Base-by-base conservation (phyloP, 441 rosid species). In the Populus hybrid region DNA sequence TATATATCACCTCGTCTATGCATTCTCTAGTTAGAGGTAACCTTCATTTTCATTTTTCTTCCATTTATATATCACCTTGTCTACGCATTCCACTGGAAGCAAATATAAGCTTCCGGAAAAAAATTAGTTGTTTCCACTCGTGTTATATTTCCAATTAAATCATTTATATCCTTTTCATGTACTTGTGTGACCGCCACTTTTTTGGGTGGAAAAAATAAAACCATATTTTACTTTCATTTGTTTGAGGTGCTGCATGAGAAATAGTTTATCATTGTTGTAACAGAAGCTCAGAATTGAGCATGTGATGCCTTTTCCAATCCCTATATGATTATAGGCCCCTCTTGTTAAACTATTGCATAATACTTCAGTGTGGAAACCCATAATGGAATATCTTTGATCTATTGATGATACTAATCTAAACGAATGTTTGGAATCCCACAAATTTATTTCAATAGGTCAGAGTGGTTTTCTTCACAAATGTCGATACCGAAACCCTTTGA, bases 11-110 rank as follows among this genome's bases (percentile, higher is more conserved):
- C 6, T 69, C 24, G 30, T 34, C 16, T n/a, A n/a, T 28, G n/a
- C n/a, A n/a, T 76, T 80, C 88, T 79, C 76, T 95, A 65, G 75
- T 92, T 79, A 85, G 76, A 88, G 97, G 98, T 95, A 87, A 23
- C 70, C 12, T 73, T 40, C 34, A 21, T 40, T 66, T 72, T 70
- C 75, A 50, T 36, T 40, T 36, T 34, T 50, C n/a, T 69, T 53
- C 63, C 59, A 26, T 26, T 23, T 24, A 7, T 9, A 32, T 65
- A 21, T 8, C 53, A 19, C 42, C 6, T 69, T 18, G 30, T 34
- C 16, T n/a, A n/a, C n/a, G 78, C 73, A 50, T 65, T 24, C 16
- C 16, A 24, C 11, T 3, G 14, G 23, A 23, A 63, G 57, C 35
- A 30, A 30, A 26, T 28, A 23, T 12, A 8, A 74, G 61, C 70